Conservation (phyloP, 345 rosid species). For the Ailanthus altissimus region DNA sequence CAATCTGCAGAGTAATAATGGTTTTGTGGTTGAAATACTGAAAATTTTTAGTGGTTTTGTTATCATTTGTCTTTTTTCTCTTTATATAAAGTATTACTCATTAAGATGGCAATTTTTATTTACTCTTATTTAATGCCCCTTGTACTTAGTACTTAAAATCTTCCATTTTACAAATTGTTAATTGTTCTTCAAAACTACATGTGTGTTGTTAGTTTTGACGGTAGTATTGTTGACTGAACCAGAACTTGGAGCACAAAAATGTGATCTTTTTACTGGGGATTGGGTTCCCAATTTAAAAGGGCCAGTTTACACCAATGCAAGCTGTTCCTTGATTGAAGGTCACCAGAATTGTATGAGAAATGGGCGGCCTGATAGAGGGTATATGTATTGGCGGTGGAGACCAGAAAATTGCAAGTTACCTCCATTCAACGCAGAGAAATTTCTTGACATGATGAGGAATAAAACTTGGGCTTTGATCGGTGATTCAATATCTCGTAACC, state of each 20-base stretch:
- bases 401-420: slow-evolving; percentile 77
- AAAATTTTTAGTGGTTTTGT: slow-evolving; percentile 9
- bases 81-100: not conserved
- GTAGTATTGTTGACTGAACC: slow-evolving; percentile 14
- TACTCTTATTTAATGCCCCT: not conserved
- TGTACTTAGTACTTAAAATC: not conserved
- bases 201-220: slow-evolving; percentile 15
- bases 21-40: slow-evolving; percentile 3
- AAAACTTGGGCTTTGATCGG: slow-evolving; percentile 87
- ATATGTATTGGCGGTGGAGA: slow-evolving; percentile 87
- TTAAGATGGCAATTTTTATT: slow-evolving; percentile 2
- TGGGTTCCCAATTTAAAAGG: slow-evolving; percentile 82
- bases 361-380: slow-evolving; percentile 79
- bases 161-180: slow-evolving; percentile 6
- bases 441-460: slow-evolving; percentile 74
- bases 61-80: not conserved
- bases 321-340: slow-evolving; percentile 65
- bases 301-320: slow-evolving; percentile 72
- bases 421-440: slow-evolving; percentile 57
- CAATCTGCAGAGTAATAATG: not conserved
- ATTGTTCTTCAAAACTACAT: not conserved
- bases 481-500: slow-evolving; percentile 95
- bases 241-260: slow-evolving; percentile 52
- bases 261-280: slow-evolving; percentile 76
- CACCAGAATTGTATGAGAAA: slow-evolving; percentile 94